Percentiles rank a stretch among this genome's conserved stretches.
Conservation (phyloP, 768 basidiomycete species). For the Cystobasidium onofrii region DNA sequence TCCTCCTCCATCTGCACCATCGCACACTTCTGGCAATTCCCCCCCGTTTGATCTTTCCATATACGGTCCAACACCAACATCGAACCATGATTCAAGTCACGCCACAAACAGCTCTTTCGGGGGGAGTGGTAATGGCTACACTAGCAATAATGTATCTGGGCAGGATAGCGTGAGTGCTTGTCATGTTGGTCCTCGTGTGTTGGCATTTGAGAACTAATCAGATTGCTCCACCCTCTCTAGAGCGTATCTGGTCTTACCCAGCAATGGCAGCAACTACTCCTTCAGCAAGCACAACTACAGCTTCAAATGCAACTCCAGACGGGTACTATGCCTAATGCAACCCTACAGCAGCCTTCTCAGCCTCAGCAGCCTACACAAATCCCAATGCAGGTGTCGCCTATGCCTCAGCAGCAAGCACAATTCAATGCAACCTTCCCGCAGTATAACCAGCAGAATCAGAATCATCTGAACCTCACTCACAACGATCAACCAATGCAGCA, state of each 20-base stretch:
- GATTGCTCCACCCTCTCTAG: background rate
- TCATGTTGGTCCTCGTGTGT: too few relatives aligned
- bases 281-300: slow-evolving; percentile 22
- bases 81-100: slow-evolving; percentile 3
- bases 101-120: background rate
- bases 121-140: background rate
- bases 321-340: background rate
- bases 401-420: background rate
- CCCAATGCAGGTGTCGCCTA: background rate
- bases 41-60: slow-evolving; percentile 30
- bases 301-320: slow-evolving; percentile 6
- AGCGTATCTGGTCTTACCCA: background rate
- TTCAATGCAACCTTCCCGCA: background rate
- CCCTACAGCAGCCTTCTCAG: background rate
- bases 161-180: background rate
- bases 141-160: background rate
- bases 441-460: background rate
- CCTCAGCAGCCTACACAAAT: background rate
- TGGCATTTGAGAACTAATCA: background rate
- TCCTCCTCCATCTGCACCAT: too few relatives aligned
- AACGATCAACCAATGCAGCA: background rate
- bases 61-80: slow-evolving; percentile 15
- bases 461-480: background rate
- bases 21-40: background rate
- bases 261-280: slow-evolving; percentile 10